Evolutionary conservation across 805 yeast species (phyloP), one percentile per base, ranked within the genome.

Genomic region (Yamadazyma phyllophila): DNA sequence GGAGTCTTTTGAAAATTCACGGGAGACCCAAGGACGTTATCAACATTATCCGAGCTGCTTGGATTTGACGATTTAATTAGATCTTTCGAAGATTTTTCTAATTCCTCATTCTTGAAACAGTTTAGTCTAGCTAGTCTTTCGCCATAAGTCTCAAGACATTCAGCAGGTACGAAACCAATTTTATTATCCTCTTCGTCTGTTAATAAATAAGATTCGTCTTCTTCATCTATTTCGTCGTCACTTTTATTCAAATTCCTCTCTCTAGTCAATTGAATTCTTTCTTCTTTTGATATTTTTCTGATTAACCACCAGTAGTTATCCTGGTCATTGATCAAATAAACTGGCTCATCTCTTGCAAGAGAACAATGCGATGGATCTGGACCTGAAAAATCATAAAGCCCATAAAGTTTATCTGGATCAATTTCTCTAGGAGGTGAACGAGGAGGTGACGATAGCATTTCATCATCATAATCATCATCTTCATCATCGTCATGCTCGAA

Each of bases 241-340:
- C 49, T 50, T 35, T 41, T 20, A 31, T 46, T 48, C 17, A 46
- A 34, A 32, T 26, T 39, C 13, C 55, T 44, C 35, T 44, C 47
- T 26, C 16, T 35, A 12, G 42, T 31, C 14, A 43, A 30, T 42
- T 48, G 46, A 61, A 56, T 77, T 63, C 54, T 50, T 48, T 70
- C 74, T 13, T 53, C 49, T 49, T 66, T 69, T 11, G 63, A 59
- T 39, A 69, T 46, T 47, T 77, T 74, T 26, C 70, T 63, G 26
- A 94, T 92, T 9, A 92, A 71, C 98, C 99, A 94, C 99, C 99
- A 94, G 66, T 94, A 94, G 49, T 88, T 78, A 65, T 94, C 97
- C 40, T 86, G 83, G 59, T 94, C 99, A 59, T 89, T 90, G 30
- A 94, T 67, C 14, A 94, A 67, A 36, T 78, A 71, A 51, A 95